A percentile compares a stretch with the other conserved stretches of the same genome.
Conservation (phyloP, 192 early-diverging fungal genomes). For the Cladochytrium replicatum region DNA sequence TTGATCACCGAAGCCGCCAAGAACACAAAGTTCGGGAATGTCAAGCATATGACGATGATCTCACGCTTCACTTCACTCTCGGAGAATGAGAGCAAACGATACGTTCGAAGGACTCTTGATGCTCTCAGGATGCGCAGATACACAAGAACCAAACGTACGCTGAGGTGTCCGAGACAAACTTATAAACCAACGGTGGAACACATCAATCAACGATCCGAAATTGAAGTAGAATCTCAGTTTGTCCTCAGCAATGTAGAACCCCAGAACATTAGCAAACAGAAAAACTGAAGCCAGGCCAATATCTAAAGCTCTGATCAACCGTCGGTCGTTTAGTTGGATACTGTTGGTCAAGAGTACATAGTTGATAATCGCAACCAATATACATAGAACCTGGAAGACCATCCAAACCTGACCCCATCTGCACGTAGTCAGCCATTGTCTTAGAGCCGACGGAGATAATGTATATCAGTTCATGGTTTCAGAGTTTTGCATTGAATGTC, state of each 20-base stretch:
- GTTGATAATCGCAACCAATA: slow-evolving; percentile 37
- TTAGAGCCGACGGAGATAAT: slow-evolving; percentile 34
- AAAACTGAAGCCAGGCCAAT: slow-evolving; percentile 34
- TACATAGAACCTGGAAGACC: slow-evolving; percentile 41
- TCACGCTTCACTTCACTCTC: slow-evolving; percentile 44
- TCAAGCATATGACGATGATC: slow-evolving; percentile 33
- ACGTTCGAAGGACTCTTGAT: slow-evolving; percentile 37
- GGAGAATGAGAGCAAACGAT: slow-evolving; percentile 36
- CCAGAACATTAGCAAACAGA: slow-evolving; percentile 31
- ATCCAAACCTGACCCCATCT: slow-evolving; percentile 36
- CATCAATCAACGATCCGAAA: slow-evolving; percentile 30
- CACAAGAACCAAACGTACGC: slow-evolving; percentile 46
- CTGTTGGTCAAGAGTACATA: slow-evolving; percentile 38
- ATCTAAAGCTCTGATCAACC: slow-evolving; percentile 35
- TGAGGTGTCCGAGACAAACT: slow-evolving; percentile 30
- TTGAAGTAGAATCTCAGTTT: slow-evolving; percentile 41
- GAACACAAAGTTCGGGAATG: slow-evolving; percentile 45
- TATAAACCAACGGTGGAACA: slow-evolving; percentile 43
- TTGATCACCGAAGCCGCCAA: slow-evolving; percentile 42
- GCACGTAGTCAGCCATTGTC: slow-evolving; percentile 30
- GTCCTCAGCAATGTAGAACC: slow-evolving; percentile 46
- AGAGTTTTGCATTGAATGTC: too few relatives aligned
- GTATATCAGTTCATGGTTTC: too few relatives aligned
- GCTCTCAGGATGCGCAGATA: slow-evolving; percentile 40
- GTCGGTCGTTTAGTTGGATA: slow-evolving; percentile 14